A percentile compares a stretch with the other conserved stretches of the same genome.
Conservation (phyloP, 2,329 filamentous ascomycete species). For the Penicillium sp. region DNA sequence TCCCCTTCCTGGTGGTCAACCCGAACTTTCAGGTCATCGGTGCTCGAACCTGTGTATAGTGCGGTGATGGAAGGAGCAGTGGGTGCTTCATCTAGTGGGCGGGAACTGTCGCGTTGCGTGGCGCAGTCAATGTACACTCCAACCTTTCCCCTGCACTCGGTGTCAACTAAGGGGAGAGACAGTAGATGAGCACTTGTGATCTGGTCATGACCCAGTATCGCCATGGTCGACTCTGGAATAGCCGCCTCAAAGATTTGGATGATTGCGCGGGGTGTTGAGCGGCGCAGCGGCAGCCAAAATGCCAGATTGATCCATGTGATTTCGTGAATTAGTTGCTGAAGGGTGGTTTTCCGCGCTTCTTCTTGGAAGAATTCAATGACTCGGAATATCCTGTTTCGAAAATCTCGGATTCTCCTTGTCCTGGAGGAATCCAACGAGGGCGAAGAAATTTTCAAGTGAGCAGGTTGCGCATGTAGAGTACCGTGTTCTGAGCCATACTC, state of each 20-base stretch:
- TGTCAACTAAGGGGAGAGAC: background rate
- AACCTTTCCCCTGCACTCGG: background rate
- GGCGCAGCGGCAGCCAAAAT: background rate
- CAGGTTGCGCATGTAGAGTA: background rate
- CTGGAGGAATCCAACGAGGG: background rate
- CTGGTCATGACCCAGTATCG: background rate
- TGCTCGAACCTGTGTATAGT: too few relatives aligned
- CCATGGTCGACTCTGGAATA: background rate
- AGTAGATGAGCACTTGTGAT: background rate
- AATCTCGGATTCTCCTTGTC: background rate
- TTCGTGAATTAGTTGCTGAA: background rate
- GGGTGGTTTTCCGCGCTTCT: background rate
- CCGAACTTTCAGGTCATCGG: too few relatives aligned
- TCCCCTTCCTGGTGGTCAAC: background rate
- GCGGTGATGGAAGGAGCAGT: background rate
- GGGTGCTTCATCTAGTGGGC: background rate
- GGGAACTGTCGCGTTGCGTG: background rate
- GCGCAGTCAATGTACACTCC: background rate
- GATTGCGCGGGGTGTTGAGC: background rate
- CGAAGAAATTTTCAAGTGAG: background rate
- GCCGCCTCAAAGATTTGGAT: background rate
- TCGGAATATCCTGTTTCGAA: background rate
- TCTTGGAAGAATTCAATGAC: background rate
- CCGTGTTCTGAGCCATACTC: background rate
- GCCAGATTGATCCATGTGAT: background rate